A percentile compares a stretch with the other conserved stretches of the same genome.
Conservation (phyloP, 2,329 filamentous ascomycete species). For the Monascus ruber region DNA sequence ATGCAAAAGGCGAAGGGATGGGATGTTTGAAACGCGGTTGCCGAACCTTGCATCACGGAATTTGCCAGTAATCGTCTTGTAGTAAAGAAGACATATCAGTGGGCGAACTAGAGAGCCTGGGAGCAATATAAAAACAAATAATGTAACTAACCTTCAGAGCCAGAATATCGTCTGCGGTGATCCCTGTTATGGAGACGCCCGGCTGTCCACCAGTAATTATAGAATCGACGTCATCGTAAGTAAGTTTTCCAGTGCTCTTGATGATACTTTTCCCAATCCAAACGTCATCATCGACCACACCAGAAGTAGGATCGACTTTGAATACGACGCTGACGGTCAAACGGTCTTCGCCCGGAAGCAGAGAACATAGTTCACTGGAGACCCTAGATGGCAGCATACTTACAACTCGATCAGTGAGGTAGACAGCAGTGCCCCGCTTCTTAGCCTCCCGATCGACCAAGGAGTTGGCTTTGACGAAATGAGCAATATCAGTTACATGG, state of each 20-base stretch:
- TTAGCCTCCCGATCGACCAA: conserved; percentile 93
- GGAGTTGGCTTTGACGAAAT: conserved; percentile 94
- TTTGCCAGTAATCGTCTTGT: conserved; percentile 65
- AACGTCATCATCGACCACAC: conserved; percentile 62
- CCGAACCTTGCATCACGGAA: conserved; percentile 82
- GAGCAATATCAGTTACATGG: conserved; percentile 86
- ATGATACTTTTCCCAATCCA: conserved; percentile 93
- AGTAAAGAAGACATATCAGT: neutral
- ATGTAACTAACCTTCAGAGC: conserved; percentile 54
- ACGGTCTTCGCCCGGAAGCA: conserved; percentile 76
- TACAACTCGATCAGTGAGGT: conserved; percentile 81
- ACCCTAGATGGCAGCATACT: conserved; percentile 80
- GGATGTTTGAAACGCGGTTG: conserved; percentile 65
- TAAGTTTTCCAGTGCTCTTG: conserved; percentile 78
- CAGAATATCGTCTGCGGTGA: conserved; percentile 65
- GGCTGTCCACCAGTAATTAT: conserved; percentile 54
- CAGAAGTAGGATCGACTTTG: conserved; percentile 71
- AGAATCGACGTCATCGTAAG: conserved; percentile 74
- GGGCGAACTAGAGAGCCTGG: conserved; percentile 9
- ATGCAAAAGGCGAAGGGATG: conserved; percentile 77
- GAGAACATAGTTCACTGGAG: conserved; percentile 75
- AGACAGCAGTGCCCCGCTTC: conserved; percentile 93
- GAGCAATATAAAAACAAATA: neutral
- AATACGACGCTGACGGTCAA: conserved; percentile 90
- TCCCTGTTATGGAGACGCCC: conserved; percentile 52